Evolutionary conservation across 768 basidiomycete species (phyloP).

Genomic region (Serendipita sp.): DNA sequence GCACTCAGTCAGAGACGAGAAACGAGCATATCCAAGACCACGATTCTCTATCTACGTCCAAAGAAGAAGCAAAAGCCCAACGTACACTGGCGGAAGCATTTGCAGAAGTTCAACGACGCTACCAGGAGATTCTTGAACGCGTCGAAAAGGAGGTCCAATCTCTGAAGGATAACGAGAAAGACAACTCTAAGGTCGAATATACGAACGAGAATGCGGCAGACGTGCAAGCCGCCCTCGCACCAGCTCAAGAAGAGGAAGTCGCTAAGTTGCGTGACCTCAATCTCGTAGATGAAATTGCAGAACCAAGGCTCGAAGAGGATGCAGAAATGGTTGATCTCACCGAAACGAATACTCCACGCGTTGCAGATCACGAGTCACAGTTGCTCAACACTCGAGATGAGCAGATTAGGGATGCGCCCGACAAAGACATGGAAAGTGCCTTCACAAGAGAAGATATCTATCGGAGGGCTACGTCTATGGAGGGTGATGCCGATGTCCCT

Average conservation of each 20-base stretch:
- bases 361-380: background rate
- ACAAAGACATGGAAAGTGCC: background rate
- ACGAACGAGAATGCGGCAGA: conserved; percentile 42
- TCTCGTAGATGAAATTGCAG: conserved; percentile 36
- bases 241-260: conserved; percentile 68
- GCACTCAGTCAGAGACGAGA: background rate
- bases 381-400: background rate
- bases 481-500: background rate
- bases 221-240: conserved; percentile 79
- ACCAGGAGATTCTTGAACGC: conserved; percentile 58
- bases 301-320: conserved; percentile 9
- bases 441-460: background rate
- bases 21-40: background rate
- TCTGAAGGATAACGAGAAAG: background rate
- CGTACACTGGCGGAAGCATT: conserved; percentile 55
- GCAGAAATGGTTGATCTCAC: conserved; percentile 10
- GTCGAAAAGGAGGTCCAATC: conserved; percentile 18
- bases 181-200: background rate
- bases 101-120: conserved; percentile 64
- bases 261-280: conserved; percentile 70
- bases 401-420: background rate
- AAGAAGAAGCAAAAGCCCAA: background rate
- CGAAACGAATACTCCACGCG: background rate
- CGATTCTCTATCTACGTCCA: background rate
- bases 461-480: background rate